Percentiles rank a stretch among this genome's conserved stretches.
Conservation (phyloP, 192 early-diverging fungal species). For the Entophlyctis luteolus region DNA sequence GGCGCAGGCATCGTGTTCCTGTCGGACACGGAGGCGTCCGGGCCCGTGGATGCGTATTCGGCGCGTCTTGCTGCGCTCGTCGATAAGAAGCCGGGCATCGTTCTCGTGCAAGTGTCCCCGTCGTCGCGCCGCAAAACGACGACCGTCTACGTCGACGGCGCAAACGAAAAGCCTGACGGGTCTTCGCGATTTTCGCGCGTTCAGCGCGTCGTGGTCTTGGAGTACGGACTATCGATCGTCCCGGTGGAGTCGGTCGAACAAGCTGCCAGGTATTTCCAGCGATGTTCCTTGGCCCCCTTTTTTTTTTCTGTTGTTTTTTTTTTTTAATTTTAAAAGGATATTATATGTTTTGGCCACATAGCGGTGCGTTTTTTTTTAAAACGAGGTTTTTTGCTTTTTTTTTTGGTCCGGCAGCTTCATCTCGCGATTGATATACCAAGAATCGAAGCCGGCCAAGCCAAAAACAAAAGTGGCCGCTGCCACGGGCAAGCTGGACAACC, state of each 20-base stretch:
- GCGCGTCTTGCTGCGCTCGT: background rate
- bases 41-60: background rate
- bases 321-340: background rate
- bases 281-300: background rate
- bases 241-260: slow-evolving; percentile 3
- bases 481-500: slow-evolving; percentile 5
- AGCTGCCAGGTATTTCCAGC: background rate
- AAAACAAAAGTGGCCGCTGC: background rate
- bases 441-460: background rate
- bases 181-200: background rate
- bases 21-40: background rate
- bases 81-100: background rate
- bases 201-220: background rate
- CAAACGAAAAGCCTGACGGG: too few relatives aligned
- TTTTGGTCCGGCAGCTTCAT: background rate
- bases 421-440: background rate
- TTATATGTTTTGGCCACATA: background rate
- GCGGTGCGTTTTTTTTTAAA: background rate
- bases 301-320: background rate
- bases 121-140: background rate
- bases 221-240: background rate
- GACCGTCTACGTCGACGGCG: too few relatives aligned
- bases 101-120: background rate
- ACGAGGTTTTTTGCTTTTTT: background rate
- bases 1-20: slow-evolving; percentile 1